Conservation (phyloP, 2,329 filamentous ascomycete species). For the Arthroderma sp. region DNA sequence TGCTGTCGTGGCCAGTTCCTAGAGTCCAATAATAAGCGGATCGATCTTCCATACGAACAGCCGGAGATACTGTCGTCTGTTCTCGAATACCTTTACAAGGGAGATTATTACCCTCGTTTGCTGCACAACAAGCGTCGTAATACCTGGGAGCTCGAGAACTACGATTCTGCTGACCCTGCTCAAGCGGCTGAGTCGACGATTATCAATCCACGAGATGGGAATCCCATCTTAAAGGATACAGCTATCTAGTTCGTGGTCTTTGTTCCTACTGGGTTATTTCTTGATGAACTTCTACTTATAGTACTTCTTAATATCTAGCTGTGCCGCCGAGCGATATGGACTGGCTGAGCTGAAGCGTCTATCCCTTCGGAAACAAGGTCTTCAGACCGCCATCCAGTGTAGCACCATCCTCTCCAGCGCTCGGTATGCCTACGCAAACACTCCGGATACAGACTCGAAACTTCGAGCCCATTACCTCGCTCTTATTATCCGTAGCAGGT, state of each 20-base stretch:
- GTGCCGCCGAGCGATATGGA: constrained; percentile 70
- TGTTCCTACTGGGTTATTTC: neutral
- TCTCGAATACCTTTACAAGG: constrained; percentile 86
- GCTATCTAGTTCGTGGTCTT: constrained; percentile 53
- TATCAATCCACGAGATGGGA: constrained; percentile 51
- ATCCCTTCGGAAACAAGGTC: constrained; percentile 74
- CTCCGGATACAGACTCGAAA: constrained; percentile 81
- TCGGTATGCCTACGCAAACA: constrained; percentile 80
- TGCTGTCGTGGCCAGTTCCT: constrained; percentile 52
- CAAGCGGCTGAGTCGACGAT: constrained; percentile 47
- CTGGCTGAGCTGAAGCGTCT: constrained; percentile 75
- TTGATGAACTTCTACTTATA: too few species aligned
- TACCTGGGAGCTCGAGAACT: constrained; percentile 68
- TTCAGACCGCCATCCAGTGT: constrained; percentile 72
- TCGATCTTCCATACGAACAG: constrained; percentile 71
- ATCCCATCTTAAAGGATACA: constrained; percentile 70
- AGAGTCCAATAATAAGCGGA: constrained; percentile 50
- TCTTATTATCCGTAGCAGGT: constrained; percentile 75
- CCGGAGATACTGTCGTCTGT: constrained; percentile 84
- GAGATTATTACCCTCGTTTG: constrained; percentile 78
- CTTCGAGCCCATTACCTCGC: constrained; percentile 82
- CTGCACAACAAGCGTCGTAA: constrained; percentile 69
- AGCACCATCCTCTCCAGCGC: constrained; percentile 75
- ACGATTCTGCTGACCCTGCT: constrained; percentile 29
- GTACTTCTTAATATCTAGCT: constrained; percentile 29